These are phyloP conservation scores for Iberis pinnata DNA, from an alignment of 345 rosid genomes.

Conservation along the genomic window DNA sequence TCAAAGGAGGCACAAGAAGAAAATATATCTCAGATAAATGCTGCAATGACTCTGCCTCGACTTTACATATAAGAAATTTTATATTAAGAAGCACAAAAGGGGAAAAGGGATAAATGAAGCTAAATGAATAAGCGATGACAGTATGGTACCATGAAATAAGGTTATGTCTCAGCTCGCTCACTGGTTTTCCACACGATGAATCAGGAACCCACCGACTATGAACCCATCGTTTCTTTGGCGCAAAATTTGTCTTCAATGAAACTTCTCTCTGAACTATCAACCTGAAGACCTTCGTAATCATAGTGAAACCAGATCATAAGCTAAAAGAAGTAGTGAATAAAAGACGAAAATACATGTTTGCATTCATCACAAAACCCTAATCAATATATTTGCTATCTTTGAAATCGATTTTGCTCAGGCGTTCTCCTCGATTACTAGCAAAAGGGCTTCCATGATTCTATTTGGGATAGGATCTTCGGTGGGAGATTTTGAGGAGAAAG, in stretches of 20 bases:
- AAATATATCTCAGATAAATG: constrained; percentile 69
- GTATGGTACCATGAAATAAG: constrained; percentile 58
- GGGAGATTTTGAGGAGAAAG: too few species aligned
- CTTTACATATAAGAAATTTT: constrained; percentile 34
- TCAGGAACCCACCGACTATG: constrained; percentile 32
- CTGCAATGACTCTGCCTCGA: constrained; percentile 65
- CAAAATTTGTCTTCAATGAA: constrained; percentile 49
- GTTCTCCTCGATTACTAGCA: too few species aligned
- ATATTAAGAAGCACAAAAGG: not conserved
- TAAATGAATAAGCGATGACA: not conserved
- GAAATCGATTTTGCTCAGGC: too few species aligned
- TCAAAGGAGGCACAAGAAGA: constrained; percentile 59
- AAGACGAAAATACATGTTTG: too few species aligned
- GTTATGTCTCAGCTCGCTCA: constrained; percentile 46
- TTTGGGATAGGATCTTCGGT: too few species aligned
- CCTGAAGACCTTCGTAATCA: too few species aligned
- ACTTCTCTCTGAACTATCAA: constrained; percentile 64
- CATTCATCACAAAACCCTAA: too few species aligned
- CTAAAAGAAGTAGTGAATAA: too few species aligned
- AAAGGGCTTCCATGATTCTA: too few species aligned
- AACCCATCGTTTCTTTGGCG: constrained; percentile 55
- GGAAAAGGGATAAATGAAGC: not conserved
- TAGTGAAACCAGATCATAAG: too few species aligned
- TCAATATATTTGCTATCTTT: too few species aligned
- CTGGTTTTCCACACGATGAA: constrained; percentile 18